Conservation (phyloP, 2,329 filamentous ascomycete genomes). For the Aspergillus versicolor region DNA sequence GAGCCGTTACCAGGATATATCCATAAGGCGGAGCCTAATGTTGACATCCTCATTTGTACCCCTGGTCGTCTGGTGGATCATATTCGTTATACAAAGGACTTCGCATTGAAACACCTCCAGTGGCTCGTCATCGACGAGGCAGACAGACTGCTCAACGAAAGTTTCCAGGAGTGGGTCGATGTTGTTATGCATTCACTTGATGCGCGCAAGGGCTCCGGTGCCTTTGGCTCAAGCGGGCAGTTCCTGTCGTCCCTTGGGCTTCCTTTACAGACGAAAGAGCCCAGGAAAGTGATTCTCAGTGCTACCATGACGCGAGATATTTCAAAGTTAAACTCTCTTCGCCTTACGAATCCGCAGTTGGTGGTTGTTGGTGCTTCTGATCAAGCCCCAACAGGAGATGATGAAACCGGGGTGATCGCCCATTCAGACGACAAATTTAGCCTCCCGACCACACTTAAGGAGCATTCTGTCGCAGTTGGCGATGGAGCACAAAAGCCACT, state of each 20-base stretch:
- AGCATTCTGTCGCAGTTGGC: constrained; percentile 67
- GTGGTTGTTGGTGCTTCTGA: constrained; percentile 67
- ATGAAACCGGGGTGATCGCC: constrained; percentile 20
- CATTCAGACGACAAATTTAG: constrained; percentile 46
- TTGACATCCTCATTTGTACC: constrained; percentile 88
- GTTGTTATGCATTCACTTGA: constrained; percentile 63
- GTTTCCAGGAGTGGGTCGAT: constrained; percentile 87
- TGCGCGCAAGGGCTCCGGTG: constrained; percentile 51
- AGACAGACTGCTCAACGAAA: constrained; percentile 85
- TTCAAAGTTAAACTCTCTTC: constrained; percentile 72
- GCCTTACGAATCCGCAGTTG: constrained; percentile 70
- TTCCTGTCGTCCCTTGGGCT: constrained; percentile 37
- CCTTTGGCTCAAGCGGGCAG: constrained; percentile 44
- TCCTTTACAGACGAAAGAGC: constrained; percentile 40
- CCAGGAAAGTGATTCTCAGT: constrained; percentile 83
- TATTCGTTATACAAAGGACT: constrained; percentile 77
- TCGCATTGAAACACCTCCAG: constrained; percentile 72
- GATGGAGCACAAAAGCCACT: constrained; percentile 75
- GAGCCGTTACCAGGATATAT: constrained; percentile 61
- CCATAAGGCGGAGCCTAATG: constrained; percentile 64
- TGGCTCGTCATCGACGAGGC: constrained; percentile 95
- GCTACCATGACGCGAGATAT: constrained; percentile 90
- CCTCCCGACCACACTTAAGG: constrained; percentile 63
- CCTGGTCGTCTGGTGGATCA: constrained; percentile 92
- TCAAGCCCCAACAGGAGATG: constrained; percentile 19